These are phyloP conservation scores for Scedosporium boydii DNA, from an alignment of 2,329 filamentous ascomycete species.

Conservation along the genomic window DNA sequence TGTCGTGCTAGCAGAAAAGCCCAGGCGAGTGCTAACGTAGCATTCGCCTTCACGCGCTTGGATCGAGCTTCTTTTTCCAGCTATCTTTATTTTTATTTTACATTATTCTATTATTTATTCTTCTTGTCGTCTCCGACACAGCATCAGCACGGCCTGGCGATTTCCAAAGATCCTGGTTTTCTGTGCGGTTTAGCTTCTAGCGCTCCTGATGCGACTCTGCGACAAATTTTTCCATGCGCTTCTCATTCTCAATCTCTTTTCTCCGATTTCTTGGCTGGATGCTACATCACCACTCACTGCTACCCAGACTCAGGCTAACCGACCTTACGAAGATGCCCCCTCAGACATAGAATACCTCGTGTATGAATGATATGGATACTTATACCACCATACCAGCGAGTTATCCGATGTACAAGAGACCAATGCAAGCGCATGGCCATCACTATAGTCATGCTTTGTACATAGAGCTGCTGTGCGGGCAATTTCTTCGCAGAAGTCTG, in stretches of 20 bases:
- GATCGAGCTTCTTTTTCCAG: background rate
- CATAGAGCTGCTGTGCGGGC: background rate
- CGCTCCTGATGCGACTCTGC: background rate
- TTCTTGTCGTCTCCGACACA: background rate
- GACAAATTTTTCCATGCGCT: background rate
- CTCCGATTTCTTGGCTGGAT: background rate
- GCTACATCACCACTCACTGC: background rate
- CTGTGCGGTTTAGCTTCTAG: background rate
- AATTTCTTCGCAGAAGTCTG: background rate
- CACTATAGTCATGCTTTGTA: background rate
- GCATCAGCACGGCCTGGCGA: background rate
- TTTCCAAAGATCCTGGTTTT: background rate
- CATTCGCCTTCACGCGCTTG: no score
- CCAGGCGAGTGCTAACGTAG: no score
- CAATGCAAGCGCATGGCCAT: background rate
- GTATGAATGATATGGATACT: no score
- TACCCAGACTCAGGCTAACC: background rate
- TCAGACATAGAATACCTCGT: no score
- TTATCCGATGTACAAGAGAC: background rate
- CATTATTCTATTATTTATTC: background rate
- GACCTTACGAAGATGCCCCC: no score
- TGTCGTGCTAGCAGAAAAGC: no score
- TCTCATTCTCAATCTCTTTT: background rate
- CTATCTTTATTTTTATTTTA: background rate
- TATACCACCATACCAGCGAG: no score